Base-by-base conservation (phyloP, 345 rosid genomes). In the Salix brachista region DNA sequence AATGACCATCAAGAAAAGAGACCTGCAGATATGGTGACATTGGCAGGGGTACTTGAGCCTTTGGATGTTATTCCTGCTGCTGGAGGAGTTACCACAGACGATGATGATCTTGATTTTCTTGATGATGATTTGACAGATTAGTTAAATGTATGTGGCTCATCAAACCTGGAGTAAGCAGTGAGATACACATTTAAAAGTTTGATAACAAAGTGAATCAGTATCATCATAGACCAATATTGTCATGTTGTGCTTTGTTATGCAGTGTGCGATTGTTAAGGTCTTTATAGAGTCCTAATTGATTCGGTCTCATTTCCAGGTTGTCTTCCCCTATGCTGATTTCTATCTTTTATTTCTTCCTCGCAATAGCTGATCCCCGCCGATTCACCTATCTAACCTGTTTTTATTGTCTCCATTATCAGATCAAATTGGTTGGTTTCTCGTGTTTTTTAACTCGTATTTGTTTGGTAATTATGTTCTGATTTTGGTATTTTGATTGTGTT, bases 81-180 rank as follows among this genome's bases (percentile, higher is more conserved):
- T 26, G 89, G 83, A 72, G 84, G 84, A 71, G 86, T 78, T 65
- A 79, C 88, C 25, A 81, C 84, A 61, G 89, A 89, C 30, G 88
- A 89, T n/a, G 92, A 86, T 58, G 86, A 82, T 76, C 85, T 88
- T 56, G 88, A 84, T 81, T 88, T 90, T 80, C 79, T 88, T 73
- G 86, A 86, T 37, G 89, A 86, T 77, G 91, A 84, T 76, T 79
- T 84, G 76, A 87, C 88, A 3, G 88, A 90, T 61, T 75, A 73
- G 78, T 70, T 72, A n/a, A 4, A 70, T 28, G 26, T 50, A 28
- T 13, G 46, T 71, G 65, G 69, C 70, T 67, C 73, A 16, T 74
- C 76, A 80, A 46, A 56, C 71, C 72, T 44, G 79, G 75, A 74
- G 85, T 83, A 79, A 83, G 83, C 83, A 48, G 32, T 81, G 81